Evolutionary conservation across 148 eudicot species (phyloP), one percentile per base, ranked within the genome.

Genomic region (Polygonum aviculare): DNA sequence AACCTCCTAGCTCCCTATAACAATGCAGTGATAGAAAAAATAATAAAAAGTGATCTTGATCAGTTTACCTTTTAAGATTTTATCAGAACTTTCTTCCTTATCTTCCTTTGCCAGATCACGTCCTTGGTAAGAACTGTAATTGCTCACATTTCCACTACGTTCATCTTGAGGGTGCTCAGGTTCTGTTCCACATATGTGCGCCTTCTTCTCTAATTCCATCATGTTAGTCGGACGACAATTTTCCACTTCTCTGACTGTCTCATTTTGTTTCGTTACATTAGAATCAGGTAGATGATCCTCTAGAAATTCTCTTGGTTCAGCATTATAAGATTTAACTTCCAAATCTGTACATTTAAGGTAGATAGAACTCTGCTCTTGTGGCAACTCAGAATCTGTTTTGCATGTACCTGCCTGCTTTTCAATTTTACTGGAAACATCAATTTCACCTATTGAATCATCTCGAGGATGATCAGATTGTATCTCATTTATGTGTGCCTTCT

Each of bases 11-110:
- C 69, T 67, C 45, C 72, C 72, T 14, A 16, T 16, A 74, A 60
- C n/a, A 72, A 74, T 50, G 39, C 77, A 72, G 69, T 75, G 10
- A 78, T 9, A 35, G 33, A 69, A 3, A 57, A 47, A 74, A 38
- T 5, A 33, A 26, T 26, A 7, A 71, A 80, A 44, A 21, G 33
- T 5, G 3, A 63, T 12, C 40, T 9, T 19, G 12, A 76, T 54
- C 73, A 36, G 22, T 55, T 38, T 65, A 77, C 84, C 80, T 76
- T 63, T 76, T 69, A 44, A 36, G 44, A 63, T 74, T 19, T 45
- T 72, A 76, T 75, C 73, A 54, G 70, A 36, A 75, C 52, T 26
- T 21, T 60, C 67, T 33, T 63, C 33, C 54, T 10, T 33, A 52
- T 35, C 49, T 69, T 81, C 76, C 74, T 78, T 55, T 76, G 19